Evolutionary conservation across 352 stramenopile genomes (phyloP), one percentile per base, ranked within the genome.

Genomic region (Globisporangium radiosum): DNA sequence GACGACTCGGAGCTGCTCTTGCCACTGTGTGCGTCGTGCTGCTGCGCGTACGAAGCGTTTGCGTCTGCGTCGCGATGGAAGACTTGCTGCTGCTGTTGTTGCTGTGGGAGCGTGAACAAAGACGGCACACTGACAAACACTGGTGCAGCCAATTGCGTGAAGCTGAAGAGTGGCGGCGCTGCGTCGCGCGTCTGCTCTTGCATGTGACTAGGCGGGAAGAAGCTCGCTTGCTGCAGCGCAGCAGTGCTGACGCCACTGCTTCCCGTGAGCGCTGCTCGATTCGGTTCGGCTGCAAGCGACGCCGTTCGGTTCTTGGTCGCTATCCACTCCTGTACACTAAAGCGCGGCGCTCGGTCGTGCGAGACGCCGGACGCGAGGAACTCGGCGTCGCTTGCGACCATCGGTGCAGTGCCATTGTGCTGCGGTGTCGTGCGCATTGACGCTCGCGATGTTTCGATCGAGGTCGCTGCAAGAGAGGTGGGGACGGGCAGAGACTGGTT

Each of bases 251-350:
- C 10, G 47, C 44, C 38, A 63, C n/a, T 52, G 15, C 40, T 33
- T 51, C 25, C 25, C 25, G 25, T 33, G 25, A 33, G 25, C 25
- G 59, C 14, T 47, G 19, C 9, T 48, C 56, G 62, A 59, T 52
- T 72, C 17, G 64, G 47, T 64, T 78, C 62, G 15, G 47, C 70
- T 4, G 69, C 65, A 2, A 49, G 56, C n/a, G 68, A 78, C 4
- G 52, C 36, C 1, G 71, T 37, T 3, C 73, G 76, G 7, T 69
- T 70, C 50, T 89, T 89, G 50, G 54, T 89, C 2, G 78, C 77
- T 56, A 91, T 87, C 78, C 80, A 88, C 54, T 91, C 77, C 50
- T 91, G 74, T 7, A 91, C 81, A 61, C 78, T 89, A 7, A 89
- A 76, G 13, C 64, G 71, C 43, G 68, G 78, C 0, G 69, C 77